phyloP scores from a whole-genome alignment of 2,329 filamentous ascomycete genomes.

The Coniosporium tulheliwenetii region DNA sequence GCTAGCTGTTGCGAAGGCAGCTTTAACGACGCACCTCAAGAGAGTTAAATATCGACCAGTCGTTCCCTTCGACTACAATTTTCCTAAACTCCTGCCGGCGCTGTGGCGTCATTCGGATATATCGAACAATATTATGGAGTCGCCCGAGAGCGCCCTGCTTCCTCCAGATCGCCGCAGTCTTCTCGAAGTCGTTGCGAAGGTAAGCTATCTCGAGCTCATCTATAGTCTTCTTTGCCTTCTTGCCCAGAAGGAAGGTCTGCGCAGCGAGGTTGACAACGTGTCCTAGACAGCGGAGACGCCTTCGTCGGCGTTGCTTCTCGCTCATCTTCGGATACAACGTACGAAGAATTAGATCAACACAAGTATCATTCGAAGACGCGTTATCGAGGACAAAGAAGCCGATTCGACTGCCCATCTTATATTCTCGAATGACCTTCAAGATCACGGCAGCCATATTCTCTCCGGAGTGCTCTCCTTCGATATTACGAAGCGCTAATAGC shows the following conservation, averaged over 20 bases:
- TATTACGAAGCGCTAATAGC: too few relatives aligned
- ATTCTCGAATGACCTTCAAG: too few relatives aligned
- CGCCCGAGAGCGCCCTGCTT: conserved; percentile 3
- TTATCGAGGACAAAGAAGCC: conserved; percentile 1
- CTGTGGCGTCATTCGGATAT: background rate
- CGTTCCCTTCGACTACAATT: background rate
- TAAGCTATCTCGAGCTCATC: background rate
- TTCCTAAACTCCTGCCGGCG: background rate
- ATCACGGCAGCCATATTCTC: too few relatives aligned
- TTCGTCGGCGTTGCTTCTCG: background rate
- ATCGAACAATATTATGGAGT: conserved; percentile 5
- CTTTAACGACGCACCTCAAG: too few relatives aligned
- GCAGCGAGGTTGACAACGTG: conserved; percentile 3
- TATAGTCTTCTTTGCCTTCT: background rate
- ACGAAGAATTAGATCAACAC: background rate
- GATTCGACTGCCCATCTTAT: background rate
- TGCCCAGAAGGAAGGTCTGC: conserved; percentile 2
- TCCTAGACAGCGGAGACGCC: conserved; percentile 3
- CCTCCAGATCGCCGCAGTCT: conserved; percentile 2
- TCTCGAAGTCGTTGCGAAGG: background rate
- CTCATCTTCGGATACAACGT: background rate
- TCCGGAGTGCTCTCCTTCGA: too few relatives aligned
- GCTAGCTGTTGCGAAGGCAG: too few relatives aligned
- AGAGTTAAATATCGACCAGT: too few relatives aligned
- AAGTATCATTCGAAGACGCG: background rate